phyloP scores from a whole-genome alignment of 23 red algal species.

The Porphyridium purpureum region DNA sequence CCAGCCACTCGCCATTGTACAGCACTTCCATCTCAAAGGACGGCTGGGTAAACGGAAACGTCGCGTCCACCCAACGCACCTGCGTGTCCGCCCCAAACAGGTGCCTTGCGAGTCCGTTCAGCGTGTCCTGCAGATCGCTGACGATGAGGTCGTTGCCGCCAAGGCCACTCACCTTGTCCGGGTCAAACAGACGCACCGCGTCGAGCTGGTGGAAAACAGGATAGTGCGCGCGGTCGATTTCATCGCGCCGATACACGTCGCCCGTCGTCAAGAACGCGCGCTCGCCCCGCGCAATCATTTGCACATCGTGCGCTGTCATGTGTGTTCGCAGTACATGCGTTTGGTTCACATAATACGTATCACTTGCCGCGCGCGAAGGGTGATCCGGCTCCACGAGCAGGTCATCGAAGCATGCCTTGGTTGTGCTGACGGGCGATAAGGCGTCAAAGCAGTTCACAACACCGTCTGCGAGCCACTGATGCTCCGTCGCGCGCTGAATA shows the following conservation, averaged over 20 bases:
- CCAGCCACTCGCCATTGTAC: constrained; percentile 85
- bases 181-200: constrained; percentile 38
- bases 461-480: background rate
- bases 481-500: too few species aligned
- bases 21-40: constrained; percentile 87
- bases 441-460: constrained; percentile 2
- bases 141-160: too few species aligned
- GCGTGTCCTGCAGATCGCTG: constrained; percentile 22
- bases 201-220: constrained; percentile 98
- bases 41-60: constrained; percentile 83
- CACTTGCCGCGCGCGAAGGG: constrained; percentile 47
- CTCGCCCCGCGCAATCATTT: constrained; percentile 25
- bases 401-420: constrained; percentile 68
- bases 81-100: constrained; percentile 45
- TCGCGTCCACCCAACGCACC: constrained; percentile 65
- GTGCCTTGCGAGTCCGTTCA: constrained; percentile 26
- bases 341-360: constrained; percentile 84
- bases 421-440: constrained; percentile 39
- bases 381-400: constrained; percentile 54
- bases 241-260: constrained; percentile 94
- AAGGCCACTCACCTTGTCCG: background rate
- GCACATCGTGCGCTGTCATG: constrained; percentile 83
- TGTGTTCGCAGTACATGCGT: constrained; percentile 65
- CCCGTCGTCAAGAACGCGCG: constrained; percentile 47
- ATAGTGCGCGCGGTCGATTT: constrained; percentile 82